These are phyloP conservation scores for Geum urbanum DNA, from an alignment of 306 rosid genomes.

Conservation along the genomic window DNA sequence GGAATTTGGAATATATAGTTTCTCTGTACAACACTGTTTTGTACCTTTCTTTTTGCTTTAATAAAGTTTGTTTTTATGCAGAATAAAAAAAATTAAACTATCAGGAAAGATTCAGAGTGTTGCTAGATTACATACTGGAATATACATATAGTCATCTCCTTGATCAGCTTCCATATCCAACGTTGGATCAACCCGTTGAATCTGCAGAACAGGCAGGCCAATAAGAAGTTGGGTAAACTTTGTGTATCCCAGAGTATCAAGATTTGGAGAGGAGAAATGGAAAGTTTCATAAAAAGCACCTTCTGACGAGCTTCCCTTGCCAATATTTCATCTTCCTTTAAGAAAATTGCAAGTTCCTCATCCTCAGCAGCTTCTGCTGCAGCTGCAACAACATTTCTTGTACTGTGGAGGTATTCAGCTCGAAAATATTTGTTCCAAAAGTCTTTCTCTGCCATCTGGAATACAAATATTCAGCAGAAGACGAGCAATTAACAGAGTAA, in stretches of 20 bases:
- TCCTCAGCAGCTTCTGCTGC: slow-evolving; percentile 99
- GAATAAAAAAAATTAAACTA: no score
- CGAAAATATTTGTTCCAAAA: slow-evolving; percentile 92
- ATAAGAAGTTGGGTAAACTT: not conserved
- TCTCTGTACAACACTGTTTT: no score
- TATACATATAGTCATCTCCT: slow-evolving; percentile 96
- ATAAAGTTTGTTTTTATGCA: no score
- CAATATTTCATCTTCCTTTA: slow-evolving; percentile 84
- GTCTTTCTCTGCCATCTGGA: slow-evolving; percentile 84
- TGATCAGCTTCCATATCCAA: slow-evolving; percentile 96
- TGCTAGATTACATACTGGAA: slow-evolving; percentile 71
- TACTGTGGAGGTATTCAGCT: slow-evolving; percentile 89
- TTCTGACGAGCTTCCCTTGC: slow-evolving; percentile 76
- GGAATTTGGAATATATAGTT: no score
- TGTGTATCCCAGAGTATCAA: slow-evolving; percentile 16
- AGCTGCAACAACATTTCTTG: slow-evolving; percentile 73
- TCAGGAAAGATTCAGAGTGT: slow-evolving; percentile 27
- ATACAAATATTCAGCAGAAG: slow-evolving; percentile 10
- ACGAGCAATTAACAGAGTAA: slow-evolving; percentile 12
- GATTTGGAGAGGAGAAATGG: not conserved
- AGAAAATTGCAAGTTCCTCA: slow-evolving; percentile 86
- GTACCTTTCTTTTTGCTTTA: no score
- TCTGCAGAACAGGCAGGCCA: slow-evolving; percentile 39
- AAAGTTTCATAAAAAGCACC: slow-evolving; percentile 38
- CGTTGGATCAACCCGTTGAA: slow-evolving; percentile 88